Conservation (phyloP, 495 filamentous ascomycete species). For the Penicillium roqueforti region DNA sequence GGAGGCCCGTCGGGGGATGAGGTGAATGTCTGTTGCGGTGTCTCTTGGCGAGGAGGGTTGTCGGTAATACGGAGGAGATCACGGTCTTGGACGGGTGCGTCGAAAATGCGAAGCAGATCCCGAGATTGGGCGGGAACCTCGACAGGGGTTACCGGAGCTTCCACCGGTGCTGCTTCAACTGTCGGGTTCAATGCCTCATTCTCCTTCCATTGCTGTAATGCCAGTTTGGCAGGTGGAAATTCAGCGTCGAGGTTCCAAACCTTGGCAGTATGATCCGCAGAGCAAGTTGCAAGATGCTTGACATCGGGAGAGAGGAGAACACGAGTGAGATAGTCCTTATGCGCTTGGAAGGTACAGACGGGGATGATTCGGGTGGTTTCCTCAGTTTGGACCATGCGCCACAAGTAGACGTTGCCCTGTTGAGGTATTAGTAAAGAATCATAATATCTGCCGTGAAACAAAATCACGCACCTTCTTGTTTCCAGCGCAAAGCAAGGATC, state of each 20-base stretch:
- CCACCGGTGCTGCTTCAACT: conserved; percentile 10
- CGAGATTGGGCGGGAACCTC: conserved; percentile 20
- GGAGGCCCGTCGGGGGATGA: conserved; percentile 44
- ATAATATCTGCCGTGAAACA: not conserved
- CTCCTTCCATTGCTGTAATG: conserved; percentile 30
- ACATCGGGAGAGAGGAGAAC: conserved; percentile 96
- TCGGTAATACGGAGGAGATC: conserved; percentile 27
- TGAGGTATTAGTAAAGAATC: not conserved
- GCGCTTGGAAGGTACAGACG: conserved; percentile 86
- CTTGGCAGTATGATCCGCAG: conserved; percentile 94
- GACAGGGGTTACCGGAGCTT: conserved; percentile 13
- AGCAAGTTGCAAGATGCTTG: conserved; percentile 94
- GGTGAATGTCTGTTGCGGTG: conserved; percentile 37
- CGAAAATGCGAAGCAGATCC: conserved; percentile 29
- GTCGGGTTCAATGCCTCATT: conserved; percentile 18
- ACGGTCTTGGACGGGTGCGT: conserved; percentile 16
- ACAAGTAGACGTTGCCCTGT: conserved; percentile 95
- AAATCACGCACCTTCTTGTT: conserved; percentile 69
- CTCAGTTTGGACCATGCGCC: conserved; percentile 79
- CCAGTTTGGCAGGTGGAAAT: conserved; percentile 44
- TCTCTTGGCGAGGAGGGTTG: conserved; percentile 22
- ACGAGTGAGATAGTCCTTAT: conserved; percentile 90
- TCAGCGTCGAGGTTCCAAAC: conserved; percentile 84
- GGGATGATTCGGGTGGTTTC: conserved; percentile 87
- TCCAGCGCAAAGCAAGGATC: conserved; percentile 88